Evolutionary conservation across 2,329 filamentous ascomycete species (phyloP), one percentile per base, ranked within the genome.

Genomic region (Penicillium expansum): DNA sequence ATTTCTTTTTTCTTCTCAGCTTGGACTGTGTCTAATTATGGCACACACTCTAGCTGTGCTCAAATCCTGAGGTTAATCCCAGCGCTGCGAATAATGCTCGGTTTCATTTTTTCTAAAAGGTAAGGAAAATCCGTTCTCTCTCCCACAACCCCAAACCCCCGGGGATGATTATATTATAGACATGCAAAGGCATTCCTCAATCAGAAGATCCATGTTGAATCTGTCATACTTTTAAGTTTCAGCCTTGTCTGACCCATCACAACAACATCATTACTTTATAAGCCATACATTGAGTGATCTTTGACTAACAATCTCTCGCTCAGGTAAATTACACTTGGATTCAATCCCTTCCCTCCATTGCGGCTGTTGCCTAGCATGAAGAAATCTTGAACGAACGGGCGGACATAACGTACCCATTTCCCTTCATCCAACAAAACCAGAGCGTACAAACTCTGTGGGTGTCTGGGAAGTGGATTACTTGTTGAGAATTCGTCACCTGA

Each of bases 401-500:
- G 84, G 84, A 85, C 84, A 86, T 80, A 87, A 77, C 77, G 77
- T 81, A 77, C 79, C 76, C 77, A 72, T 76, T 65, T 70, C 70
- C 73, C 71, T 71, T 70, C 79, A 80, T 77, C 78, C 80, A 74
- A 75, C 65, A 80, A 77, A 82, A 76, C 76, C 78, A 78, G 77
- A 77, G 74, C 82, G 82, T 86, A 86, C 84, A 86, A 86, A 84
- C 82, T 78, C 78, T 82, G 83, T 80, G 80, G 82, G 72, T 81
- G 80, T 74, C 74, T 67, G 73, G 68, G 65, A 70, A 72, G 68
- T 76, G 80, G 79, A 76, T 67, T 81, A 81, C 82, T 86, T 86
- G 84, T 86, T 86, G 84, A 87, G 80, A 86, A 79, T 76, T 85
- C 84, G 84, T 86, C 82, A 83, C 74, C 84, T 86, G 84, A 86